Conservation (phyloP, 768 basidiomycete species). For the Chalciporus pseudorubinellus region DNA sequence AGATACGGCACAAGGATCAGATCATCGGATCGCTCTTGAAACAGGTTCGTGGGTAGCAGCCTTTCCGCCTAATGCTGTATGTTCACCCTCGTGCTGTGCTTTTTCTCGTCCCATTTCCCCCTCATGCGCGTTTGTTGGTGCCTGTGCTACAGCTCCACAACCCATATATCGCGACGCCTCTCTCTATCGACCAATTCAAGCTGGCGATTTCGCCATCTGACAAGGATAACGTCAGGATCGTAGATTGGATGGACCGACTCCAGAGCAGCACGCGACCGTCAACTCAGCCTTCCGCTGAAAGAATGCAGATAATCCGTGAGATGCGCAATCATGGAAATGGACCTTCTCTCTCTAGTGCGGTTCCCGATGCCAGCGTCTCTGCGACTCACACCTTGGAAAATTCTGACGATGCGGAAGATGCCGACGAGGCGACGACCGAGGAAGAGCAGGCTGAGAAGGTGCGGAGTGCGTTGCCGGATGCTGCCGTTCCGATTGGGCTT, state of each 20-base stretch:
- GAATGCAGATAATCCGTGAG: constrained; percentile 29
- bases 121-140: background rate
- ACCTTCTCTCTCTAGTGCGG: background rate
- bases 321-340: constrained; percentile 30
- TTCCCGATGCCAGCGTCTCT: background rate
- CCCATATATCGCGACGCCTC: constrained; percentile 74
- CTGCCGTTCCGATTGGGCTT: constrained; percentile 71
- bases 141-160: constrained; percentile 50
- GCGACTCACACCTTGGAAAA: constrained; percentile 21
- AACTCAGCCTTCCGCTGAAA: constrained; percentile 36
- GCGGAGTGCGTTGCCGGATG: constrained; percentile 57
- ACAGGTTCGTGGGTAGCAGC: constrained; percentile 46
- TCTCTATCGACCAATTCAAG: constrained; percentile 75
- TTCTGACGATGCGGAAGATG: constrained; percentile 40
- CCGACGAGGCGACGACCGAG: constrained; percentile 32
- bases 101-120: too few relatives aligned
- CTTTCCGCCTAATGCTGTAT: background rate
- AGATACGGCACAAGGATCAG: constrained; percentile 83
- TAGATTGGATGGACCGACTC: constrained; percentile 75
- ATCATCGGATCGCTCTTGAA: constrained; percentile 84
- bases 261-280: constrained; percentile 56
- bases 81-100: too few relatives aligned
- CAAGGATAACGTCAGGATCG: constrained; percentile 59
- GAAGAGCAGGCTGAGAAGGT: constrained; percentile 45
- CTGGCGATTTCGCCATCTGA: constrained; percentile 78